A percentile compares a stretch with the other conserved stretches of the same genome.
phyloP scores from a whole-genome alignment of 495 filamentous ascomycete species.

The Tuber umbilicatum region DNA sequence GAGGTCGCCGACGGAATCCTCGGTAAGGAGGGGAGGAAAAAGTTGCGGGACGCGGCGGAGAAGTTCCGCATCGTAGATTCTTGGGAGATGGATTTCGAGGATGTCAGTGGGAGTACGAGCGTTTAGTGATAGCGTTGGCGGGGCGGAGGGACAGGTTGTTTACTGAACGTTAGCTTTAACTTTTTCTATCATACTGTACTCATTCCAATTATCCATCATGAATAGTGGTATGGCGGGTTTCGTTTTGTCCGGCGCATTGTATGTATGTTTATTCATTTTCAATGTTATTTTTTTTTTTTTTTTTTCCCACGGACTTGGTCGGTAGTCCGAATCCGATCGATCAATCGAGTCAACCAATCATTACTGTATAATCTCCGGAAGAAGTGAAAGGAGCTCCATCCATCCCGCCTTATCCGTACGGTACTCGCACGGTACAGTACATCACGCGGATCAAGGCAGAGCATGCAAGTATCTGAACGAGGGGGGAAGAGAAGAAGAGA shows the following conservation, averaged over 20 bases:
- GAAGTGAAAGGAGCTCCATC: neutral
- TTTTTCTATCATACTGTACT: neutral
- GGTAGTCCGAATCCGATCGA: neutral
- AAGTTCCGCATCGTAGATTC: constrained; percentile 65
- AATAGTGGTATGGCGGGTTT: neutral
- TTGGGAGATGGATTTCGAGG: constrained; percentile 70
- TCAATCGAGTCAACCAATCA: neutral
- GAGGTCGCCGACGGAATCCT: constrained; percentile 16
- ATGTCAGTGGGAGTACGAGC: constrained; percentile 44
- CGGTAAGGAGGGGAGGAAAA: constrained; percentile 31
- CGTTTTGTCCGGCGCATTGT: neutral
- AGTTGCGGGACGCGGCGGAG: constrained; percentile 45
- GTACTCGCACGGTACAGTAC: too few relatives aligned
- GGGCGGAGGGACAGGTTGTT: neutral
- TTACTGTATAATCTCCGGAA: neutral
- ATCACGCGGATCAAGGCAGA: too few relatives aligned
- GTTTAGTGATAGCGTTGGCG: neutral
- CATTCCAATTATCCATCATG: neutral
- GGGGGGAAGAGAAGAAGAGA: too few relatives aligned
- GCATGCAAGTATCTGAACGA: too few relatives aligned
- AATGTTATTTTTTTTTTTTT: neutral
- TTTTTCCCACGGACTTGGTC: neutral
- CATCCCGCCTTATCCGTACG: too few relatives aligned
- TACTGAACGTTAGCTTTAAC: neutral
- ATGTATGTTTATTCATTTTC: neutral